Base-by-base conservation (phyloP, 2,329 filamentous ascomycete genomes). In the Hypoxylon sp. region DNA sequence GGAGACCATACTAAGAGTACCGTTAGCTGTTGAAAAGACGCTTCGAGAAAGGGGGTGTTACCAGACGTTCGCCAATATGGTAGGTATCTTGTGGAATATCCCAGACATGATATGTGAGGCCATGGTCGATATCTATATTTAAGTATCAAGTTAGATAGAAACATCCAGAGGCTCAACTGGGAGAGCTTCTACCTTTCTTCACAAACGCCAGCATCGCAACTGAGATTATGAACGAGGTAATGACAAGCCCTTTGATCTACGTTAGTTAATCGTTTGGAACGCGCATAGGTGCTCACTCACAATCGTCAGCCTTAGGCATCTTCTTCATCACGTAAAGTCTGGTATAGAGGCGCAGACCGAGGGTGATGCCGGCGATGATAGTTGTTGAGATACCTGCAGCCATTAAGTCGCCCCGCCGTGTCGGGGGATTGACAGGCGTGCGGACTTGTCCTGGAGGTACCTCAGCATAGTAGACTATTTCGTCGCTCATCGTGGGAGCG, bases 41-140 rank as follows among this genome's bases (percentile, higher is more conserved):
- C 25, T 19, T 5, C 5, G 43, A 23, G 45, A 38, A 49, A 17
- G 21, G 14, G 19, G 23, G 28, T 38, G 45, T 60, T 56, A 71
- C 68, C 49, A 71, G 34, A 19, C 68, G 62, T 56, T 71, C 68
- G 28, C 68, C 68, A 10, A 71, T 69, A 53, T 69, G 68, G 34
- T 71, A 71, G 21, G 55, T 66, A 14, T 63, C 63, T 38, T 71
- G 68, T 9, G 58, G 60, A 17, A 71, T 71, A 43, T 71, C 68
- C 68, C 68, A 71, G 41, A 71, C 68, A 32, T 71, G 68, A 30
- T 71, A 71, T 21, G 68, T 71, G 48, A 71, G 68, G 56, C 68
- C 68, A 19, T 71, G 68, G 38, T 71, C 68, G 38, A 71, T 71
- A 28, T 71, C 68, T 70, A 60, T 45, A 49, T 25, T 6, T 21